A percentile compares a stretch with the other conserved stretches of the same genome.
Conservation (phyloP, 257 asterid species). For the Henckelia pumila region DNA sequence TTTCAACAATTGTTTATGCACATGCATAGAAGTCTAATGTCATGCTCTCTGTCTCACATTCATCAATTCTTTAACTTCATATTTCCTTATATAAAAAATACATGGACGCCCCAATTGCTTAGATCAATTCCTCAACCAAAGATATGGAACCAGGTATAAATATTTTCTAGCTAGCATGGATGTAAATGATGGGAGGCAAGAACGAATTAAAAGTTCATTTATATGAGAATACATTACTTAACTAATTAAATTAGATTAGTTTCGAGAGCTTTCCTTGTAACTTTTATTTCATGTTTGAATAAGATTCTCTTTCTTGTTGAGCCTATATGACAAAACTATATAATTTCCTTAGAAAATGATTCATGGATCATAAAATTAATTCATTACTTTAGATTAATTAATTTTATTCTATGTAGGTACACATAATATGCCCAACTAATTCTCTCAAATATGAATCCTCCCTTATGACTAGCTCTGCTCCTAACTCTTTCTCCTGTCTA, state of each 20-base stretch:
- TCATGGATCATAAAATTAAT: too few relatives aligned
- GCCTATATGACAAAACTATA: too few relatives aligned
- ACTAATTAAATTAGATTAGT: background rate
- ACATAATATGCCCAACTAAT: too few relatives aligned
- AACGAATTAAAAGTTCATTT: background rate
- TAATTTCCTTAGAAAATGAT: too few relatives aligned
- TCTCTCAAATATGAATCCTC: too few relatives aligned
- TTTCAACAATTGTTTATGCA: background rate
- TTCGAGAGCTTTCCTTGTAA: background rate
- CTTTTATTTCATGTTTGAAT: background rate
- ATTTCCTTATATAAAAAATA: background rate
- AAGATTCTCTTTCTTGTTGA: background rate
- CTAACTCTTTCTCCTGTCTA: too few relatives aligned
- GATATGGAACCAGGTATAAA: too few relatives aligned
- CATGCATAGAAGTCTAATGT: conserved; percentile 4
- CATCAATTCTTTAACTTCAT: conserved; percentile 1
- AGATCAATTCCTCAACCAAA: conserved; percentile 5
- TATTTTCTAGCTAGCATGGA: too few relatives aligned
- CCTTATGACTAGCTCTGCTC: too few relatives aligned
- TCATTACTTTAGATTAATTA: too few relatives aligned
- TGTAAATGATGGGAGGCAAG: background rate
- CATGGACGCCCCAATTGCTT: conserved; percentile 4
- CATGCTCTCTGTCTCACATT: too few relatives aligned
- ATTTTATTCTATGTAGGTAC: too few relatives aligned
- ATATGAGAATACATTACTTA: background rate